These are phyloP conservation scores for Blastobotrys peoriensis DNA, from an alignment of 805 yeast species.

Conservation along the genomic window DNA sequence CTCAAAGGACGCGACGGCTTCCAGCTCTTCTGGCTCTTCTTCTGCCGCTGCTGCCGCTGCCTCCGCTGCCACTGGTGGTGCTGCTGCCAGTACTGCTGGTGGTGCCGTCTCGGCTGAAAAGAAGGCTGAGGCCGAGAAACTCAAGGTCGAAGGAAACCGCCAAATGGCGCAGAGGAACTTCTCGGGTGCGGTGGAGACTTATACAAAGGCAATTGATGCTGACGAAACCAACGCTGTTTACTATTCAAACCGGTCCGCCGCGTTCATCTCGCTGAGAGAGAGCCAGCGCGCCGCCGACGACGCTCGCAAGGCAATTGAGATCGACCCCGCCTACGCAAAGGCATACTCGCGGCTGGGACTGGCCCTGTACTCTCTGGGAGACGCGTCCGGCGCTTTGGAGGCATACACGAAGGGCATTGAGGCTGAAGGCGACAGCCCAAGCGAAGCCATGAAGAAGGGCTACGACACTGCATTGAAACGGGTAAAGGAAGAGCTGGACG, in stretches of 20 bases:
- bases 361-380: constrained; percentile 92
- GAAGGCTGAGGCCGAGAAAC: constrained; percentile 72
- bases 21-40: constrained; percentile 10
- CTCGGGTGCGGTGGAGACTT: constrained; percentile 63
- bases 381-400: constrained; percentile 79
- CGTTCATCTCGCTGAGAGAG: constrained; percentile 70
- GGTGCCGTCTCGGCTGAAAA: constrained; percentile 33
- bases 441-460: constrained; percentile 88
- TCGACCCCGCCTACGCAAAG: constrained; percentile 78
- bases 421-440: constrained; percentile 75
- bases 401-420: constrained; percentile 87
- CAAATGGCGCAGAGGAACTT: constrained; percentile 77
- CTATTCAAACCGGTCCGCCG: constrained; percentile 94
- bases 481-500: constrained; percentile 59
- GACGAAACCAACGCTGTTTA: constrained; percentile 74
- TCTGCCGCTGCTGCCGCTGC: constrained; percentile 13
- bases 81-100: neutral
- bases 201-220: constrained; percentile 71
- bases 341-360: constrained; percentile 94
- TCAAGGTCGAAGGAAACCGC: constrained; percentile 84
- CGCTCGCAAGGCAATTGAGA: constrained; percentile 72
- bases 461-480: constrained; percentile 89
- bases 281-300: constrained; percentile 76
- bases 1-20: constrained; percentile 21
- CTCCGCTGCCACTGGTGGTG: constrained; percentile 2